Base-by-base conservation (phyloP, 2,329 filamentous ascomycete genomes). In the Septoria petroselini region DNA sequence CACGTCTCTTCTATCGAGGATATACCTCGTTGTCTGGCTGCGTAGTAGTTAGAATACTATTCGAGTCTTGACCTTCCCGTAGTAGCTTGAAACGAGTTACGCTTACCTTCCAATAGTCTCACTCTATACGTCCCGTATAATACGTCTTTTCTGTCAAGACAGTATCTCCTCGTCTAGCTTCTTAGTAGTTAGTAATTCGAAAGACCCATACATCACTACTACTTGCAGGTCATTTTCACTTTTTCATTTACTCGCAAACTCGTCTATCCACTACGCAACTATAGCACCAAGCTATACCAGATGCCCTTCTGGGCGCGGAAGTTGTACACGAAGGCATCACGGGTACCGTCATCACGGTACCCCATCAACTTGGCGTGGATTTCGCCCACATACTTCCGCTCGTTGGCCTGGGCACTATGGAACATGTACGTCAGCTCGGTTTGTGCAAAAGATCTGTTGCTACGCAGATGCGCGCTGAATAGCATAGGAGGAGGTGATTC, bases 301-400 rank as follows among this genome's bases (percentile, higher is more conserved):
- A 95, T 78, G 66, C 88, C 91, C 51, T 79, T 84, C 0, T 86
- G 87, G 7, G 88, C 94, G 52, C 90, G 77, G 62, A 94, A 95
- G 63, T 95, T 95, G 71, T 95, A 95, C 44, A 96, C 80, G 70
- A 95, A 95, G 8, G 88, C 86, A 66, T 91, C 87, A 39, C 80
- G 78, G 18, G 79, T 77, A 7, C 76, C 79, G 3, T 75, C 52
- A 58, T 74, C 69, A 66, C 81, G 81, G 74, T 93, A 70, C 62
- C 78, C 70, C 65, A 73, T 66, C 45, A 96, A 74, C 68, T 91
- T 75, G 53, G 89, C 85, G 63, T 93, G 86, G 34, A 96, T 78
- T 65, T 96, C 88, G 21, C 83, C 78, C 37, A 95, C 73, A 63
- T 95, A 96, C 63, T 87, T 85, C 61, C 87, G 81, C 69, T 95